Base-by-base conservation (phyloP, 2,329 filamentous ascomycete species). In the Aspergillus ochraceoroseus region DNA sequence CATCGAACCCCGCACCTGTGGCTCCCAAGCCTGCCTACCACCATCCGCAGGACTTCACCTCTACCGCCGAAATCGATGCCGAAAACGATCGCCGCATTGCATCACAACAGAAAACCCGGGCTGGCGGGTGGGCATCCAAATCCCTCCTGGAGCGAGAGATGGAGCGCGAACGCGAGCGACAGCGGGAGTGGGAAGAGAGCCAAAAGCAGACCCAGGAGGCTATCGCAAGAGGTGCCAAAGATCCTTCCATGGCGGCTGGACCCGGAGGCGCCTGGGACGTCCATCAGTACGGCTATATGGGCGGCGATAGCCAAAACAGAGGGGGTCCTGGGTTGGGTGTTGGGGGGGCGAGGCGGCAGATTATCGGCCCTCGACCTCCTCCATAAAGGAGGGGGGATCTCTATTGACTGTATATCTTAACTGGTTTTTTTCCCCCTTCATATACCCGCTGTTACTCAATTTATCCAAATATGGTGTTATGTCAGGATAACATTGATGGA, bases 81-180 rank as follows among this genome's bases (percentile, higher is more conserved):
- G 75, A 80, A 51, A 75, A 77, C 46, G 69, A 69, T 33, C 71
- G 75, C 11, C 75, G 77, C 11, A 49, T 68, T 2, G 72, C 71
- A 1, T 71, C 75, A 0, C 77, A 80, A 47, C 61, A 71, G 35
- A 75, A 75, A 54, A 80, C 77, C 19, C 74, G 74, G 47, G 75
- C 75, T 8, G 74, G 71, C 13, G 76, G 74, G 2, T 80, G 76
- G 76, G 76, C 77, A 0, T 74, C 71, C n/a, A 80, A 79, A 54
- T 79, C 76, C 2, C 67, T 83, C 1, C 68, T 82, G 3, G 78
- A 82, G 54, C 73, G 78, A 5, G 79, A 83, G 50, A 83, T 82
- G 79, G 79, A 83, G 56, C 74, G 76, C 13, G 79, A 83, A 55
- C 72, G 79, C 11, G 76, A 80, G 54, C 70, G 79, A 32, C 79